phyloP scores from a whole-genome alignment of 345 rosid genomes.

The Stellera chamaejasme region DNA sequence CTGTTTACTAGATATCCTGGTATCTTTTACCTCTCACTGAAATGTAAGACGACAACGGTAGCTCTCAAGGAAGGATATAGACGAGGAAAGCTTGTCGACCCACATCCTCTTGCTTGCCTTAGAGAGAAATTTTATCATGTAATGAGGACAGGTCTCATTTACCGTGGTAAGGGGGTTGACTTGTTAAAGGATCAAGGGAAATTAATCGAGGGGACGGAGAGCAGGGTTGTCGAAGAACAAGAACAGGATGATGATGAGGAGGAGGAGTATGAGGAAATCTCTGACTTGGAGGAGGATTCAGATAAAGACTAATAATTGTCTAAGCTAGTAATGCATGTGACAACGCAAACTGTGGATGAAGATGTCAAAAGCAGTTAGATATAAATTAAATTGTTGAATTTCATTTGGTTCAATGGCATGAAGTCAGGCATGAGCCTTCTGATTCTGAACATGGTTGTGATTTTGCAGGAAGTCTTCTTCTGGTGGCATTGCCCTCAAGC shows the following conservation, averaged over 20 bases:
- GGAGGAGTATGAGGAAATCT: slow-evolving; percentile 39
- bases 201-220: slow-evolving; percentile 30
- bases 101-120: slow-evolving; percentile 67
- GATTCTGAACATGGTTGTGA: too few relatives aligned
- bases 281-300: slow-evolving; percentile 37
- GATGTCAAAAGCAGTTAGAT: background rate
- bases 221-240: slow-evolving; percentile 29
- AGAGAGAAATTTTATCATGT: slow-evolving; percentile 74
- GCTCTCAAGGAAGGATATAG: slow-evolving; percentile 81
- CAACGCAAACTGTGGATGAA: background rate
- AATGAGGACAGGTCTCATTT: slow-evolving; percentile 87
- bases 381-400: too few relatives aligned
- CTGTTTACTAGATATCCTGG: slow-evolving; percentile 89
- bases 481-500: too few relatives aligned
- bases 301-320: slow-evolving; percentile 23
- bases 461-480: too few relatives aligned
- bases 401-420: too few relatives aligned
- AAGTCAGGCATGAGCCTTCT: too few relatives aligned
- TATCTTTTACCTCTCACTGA: slow-evolving; percentile 84
- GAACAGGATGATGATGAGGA: slow-evolving; percentile 32
- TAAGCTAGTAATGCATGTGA: background rate
- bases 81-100: slow-evolving; percentile 67
- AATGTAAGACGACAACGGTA: slow-evolving; percentile 93
- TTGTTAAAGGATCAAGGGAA: slow-evolving; percentile 38
- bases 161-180: slow-evolving; percentile 56